Conservation (phyloP, 176 grass and related monocot genomes). For the Oryza glumipatula region DNA sequence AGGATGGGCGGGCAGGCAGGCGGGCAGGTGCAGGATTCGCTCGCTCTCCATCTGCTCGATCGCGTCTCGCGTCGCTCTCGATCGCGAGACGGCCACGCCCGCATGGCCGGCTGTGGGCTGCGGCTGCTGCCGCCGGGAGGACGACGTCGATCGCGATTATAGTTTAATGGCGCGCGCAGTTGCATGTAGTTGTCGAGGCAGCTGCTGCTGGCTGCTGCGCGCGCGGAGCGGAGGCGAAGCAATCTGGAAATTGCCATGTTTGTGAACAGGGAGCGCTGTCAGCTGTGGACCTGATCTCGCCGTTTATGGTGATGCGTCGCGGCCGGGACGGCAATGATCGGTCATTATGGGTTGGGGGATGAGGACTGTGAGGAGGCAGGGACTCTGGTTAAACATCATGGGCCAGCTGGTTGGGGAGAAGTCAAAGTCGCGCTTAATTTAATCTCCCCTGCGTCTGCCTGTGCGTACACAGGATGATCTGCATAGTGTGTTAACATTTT, state of each 20-base stretch:
- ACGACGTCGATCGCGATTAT: neutral
- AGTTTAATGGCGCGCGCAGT: neutral
- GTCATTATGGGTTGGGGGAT: constrained; percentile 28
- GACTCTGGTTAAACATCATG: neutral
- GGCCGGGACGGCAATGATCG: constrained; percentile 30
- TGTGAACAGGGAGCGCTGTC: neutral
- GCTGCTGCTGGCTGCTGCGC: neutral
- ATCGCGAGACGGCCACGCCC: neutral
- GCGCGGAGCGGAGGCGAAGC: neutral
- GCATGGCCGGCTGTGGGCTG: neutral
- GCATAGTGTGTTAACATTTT: too few species aligned
- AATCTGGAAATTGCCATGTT: neutral
- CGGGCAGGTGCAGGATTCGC: constrained; percentile 17
- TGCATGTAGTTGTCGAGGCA: constrained; percentile 26
- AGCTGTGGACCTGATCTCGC: constrained; percentile 24
- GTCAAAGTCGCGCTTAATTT: constrained; percentile 51
- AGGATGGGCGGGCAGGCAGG: constrained; percentile 14
- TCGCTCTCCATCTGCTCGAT: constrained; percentile 4
- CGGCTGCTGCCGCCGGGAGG: neutral
- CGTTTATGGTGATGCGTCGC: constrained; percentile 32
- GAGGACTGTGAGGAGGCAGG: neutral
- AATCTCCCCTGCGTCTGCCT: constrained; percentile 17
- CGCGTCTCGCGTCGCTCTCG: constrained; percentile 9
- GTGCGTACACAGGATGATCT: neutral
- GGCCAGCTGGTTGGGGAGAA: neutral